Conservation (phyloP, 495 filamentous ascomycete genomes). For the Halenospora varia region DNA sequence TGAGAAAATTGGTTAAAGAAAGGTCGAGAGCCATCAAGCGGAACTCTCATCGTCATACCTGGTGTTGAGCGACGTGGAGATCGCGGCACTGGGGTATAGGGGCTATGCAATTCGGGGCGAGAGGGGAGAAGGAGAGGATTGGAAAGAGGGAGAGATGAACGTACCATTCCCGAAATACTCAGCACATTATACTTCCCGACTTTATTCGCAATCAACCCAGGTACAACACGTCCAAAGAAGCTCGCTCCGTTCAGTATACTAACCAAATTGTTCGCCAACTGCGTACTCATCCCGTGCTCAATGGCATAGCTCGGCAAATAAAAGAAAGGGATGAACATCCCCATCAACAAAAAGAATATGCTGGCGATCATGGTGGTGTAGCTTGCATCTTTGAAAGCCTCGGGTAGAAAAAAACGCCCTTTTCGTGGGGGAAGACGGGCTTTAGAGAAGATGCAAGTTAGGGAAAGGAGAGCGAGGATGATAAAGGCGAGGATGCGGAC, state of each 20-base stretch:
- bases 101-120: too few relatives aligned
- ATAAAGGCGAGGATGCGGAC: slow-evolving; percentile 57
- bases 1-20: too few relatives aligned
- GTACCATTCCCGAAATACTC: slow-evolving; percentile 24
- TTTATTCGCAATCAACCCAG: slow-evolving; percentile 49
- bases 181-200: slow-evolving; percentile 50
- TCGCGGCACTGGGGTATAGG: too few relatives aligned
- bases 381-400: slow-evolving; percentile 36
- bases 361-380: slow-evolving; percentile 14
- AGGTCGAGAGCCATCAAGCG: too few relatives aligned
- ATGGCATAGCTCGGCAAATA: slow-evolving; percentile 53
- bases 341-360: slow-evolving; percentile 39
- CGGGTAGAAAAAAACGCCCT: slow-evolving; percentile 35
- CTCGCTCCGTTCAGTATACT: slow-evolving; percentile 51
- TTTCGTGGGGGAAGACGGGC: slow-evolving; percentile 41
- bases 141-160: too few relatives aligned
- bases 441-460: slow-evolving; percentile 39
- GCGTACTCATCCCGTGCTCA: slow-evolving; percentile 37
- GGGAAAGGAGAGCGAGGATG: slow-evolving; percentile 39
- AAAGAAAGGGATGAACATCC: slow-evolving; percentile 53
- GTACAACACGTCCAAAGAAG: slow-evolving; percentile 53
- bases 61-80: too few relatives aligned
- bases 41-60: too few relatives aligned
- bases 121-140: too few relatives aligned
- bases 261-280: slow-evolving; percentile 50